Conservation (phyloP, 805 yeast genomes). For the Ogataea pini region DNA sequence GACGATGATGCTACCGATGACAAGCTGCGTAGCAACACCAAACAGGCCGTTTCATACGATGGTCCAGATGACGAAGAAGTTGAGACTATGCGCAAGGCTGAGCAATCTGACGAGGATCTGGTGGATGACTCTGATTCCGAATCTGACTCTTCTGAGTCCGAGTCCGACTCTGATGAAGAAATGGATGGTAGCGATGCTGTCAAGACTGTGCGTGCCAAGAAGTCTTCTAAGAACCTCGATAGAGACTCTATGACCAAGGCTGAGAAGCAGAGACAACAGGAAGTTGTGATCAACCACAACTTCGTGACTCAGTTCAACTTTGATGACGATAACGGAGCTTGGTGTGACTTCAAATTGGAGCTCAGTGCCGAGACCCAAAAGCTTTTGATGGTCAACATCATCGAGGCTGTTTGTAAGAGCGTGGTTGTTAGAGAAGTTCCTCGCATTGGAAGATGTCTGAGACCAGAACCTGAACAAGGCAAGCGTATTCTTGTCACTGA, state of each 20-base stretch:
- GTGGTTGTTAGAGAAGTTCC: conserved; percentile 93
- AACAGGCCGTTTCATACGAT: conserved; percentile 90
- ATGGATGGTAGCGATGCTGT: background rate
- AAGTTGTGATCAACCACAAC: conserved; percentile 70
- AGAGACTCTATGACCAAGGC: conserved; percentile 47
- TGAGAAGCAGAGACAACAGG: conserved; percentile 85
- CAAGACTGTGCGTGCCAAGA: background rate
- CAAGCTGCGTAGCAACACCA: conserved; percentile 58
- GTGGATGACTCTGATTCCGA: conserved; percentile 47
- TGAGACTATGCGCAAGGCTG: conserved; percentile 84
- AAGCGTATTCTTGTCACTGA: conserved; percentile 86
- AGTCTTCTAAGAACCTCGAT: conserved; percentile 12
- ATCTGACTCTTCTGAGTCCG: conserved; percentile 35
- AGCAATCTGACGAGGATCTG: conserved; percentile 68
- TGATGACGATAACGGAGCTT: conserved; percentile 83
- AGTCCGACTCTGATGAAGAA: conserved; percentile 14
- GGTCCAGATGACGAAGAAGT: conserved; percentile 95
- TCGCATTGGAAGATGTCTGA: conserved; percentile 88
- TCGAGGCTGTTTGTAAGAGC: conserved; percentile 86
- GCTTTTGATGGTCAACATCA: conserved; percentile 93
- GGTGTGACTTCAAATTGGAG: conserved; percentile 91
- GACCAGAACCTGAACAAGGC: conserved; percentile 70
- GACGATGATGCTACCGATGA: conserved; percentile 67
- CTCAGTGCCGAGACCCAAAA: conserved; percentile 86
- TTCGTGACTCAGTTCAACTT: conserved; percentile 80